A percentile compares a stretch with the other conserved stretches of the same genome.
Evolutionary conservation across 257 asterid genomes (phyloP).

Genomic region (Capsicum chinense): DNA sequence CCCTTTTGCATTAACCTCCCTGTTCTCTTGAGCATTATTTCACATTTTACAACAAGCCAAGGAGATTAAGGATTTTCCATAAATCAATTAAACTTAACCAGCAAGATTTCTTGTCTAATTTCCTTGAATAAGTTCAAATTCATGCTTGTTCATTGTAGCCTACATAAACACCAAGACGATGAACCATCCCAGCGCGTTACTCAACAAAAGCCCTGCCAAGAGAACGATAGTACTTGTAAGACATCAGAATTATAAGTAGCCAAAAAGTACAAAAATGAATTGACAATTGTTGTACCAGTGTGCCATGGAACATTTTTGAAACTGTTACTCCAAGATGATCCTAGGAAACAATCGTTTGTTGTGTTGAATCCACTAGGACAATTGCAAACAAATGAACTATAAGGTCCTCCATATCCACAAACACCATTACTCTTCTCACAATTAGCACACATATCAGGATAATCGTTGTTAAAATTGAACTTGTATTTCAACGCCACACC

Average conservation of each 20-base stretch:
- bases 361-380: slow-evolving; percentile 78
- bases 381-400: slow-evolving; percentile 58
- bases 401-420: slow-evolving; percentile 61
- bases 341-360: slow-evolving; percentile 61
- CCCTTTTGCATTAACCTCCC: slow-evolving; percentile 32
- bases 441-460: slow-evolving; percentile 62
- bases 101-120: slow-evolving; percentile 28
- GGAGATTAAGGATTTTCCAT: slow-evolving; percentile 25
- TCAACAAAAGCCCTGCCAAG: slow-evolving; percentile 50
- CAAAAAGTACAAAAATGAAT: neutral
- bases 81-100: slow-evolving; percentile 32
- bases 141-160: slow-evolving; percentile 26
- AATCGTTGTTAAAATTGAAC: slow-evolving; percentile 71
- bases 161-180: slow-evolving; percentile 43
- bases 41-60: slow-evolving; percentile 29
- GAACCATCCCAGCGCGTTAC: slow-evolving; percentile 41
- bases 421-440: slow-evolving; percentile 87
- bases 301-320: slow-evolving; percentile 46
- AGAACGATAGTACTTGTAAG: slow-evolving; percentile 25
- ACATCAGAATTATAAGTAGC: neutral
- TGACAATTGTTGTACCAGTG: slow-evolving; percentile 37
- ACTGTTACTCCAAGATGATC: slow-evolving; percentile 55
- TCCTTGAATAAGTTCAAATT: neutral
- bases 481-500: slow-evolving; percentile 77
- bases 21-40: slow-evolving; percentile 16